phyloP scores from a whole-genome alignment of 208 protist genomes.

The Acanthamoeba triangularis region DNA sequence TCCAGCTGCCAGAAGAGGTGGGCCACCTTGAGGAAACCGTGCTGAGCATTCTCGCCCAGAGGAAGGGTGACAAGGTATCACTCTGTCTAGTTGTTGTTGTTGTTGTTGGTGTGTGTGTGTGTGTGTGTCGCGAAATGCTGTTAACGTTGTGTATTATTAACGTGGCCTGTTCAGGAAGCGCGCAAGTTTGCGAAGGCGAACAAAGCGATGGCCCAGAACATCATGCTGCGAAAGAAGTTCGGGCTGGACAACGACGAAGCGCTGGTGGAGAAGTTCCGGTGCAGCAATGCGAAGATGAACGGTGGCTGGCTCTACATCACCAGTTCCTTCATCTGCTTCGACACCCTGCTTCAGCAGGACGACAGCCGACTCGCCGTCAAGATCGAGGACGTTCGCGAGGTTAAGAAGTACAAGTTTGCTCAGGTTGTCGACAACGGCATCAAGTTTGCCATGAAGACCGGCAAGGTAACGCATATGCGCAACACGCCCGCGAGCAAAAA shows the following conservation, averaged over 20 bases:
- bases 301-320: slow-evolving; percentile 69
- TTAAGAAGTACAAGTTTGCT: slow-evolving; percentile 48
- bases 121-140: not conserved
- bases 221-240: slow-evolving; percentile 23
- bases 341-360: not conserved
- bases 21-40: not conserved
- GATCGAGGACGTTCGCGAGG: slow-evolving; percentile 57
- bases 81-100: too few species aligned
- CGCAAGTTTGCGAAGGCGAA: slow-evolving; percentile 32
- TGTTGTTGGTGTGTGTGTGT: not conserved
- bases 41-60: slow-evolving; percentile 47
- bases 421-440: slow-evolving; percentile 68
- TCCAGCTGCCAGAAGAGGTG: not conserved
- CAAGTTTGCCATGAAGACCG: slow-evolving; percentile 52
- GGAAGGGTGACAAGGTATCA: slow-evolving; percentile 54
- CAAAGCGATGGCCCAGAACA: slow-evolving; percentile 24
- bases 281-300: slow-evolving; percentile 51
- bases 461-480: too few species aligned
- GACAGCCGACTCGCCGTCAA: slow-evolving; percentile 5
- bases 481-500: too few species aligned
- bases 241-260: slow-evolving; percentile 16
- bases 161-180: not conserved
- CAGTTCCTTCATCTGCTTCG: slow-evolving; percentile 46
- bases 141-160: not conserved
- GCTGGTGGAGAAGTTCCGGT: slow-evolving; percentile 41